phyloP scores from a whole-genome alignment of 441 rosid genomes.

The Aleurites moluccanus region DNA sequence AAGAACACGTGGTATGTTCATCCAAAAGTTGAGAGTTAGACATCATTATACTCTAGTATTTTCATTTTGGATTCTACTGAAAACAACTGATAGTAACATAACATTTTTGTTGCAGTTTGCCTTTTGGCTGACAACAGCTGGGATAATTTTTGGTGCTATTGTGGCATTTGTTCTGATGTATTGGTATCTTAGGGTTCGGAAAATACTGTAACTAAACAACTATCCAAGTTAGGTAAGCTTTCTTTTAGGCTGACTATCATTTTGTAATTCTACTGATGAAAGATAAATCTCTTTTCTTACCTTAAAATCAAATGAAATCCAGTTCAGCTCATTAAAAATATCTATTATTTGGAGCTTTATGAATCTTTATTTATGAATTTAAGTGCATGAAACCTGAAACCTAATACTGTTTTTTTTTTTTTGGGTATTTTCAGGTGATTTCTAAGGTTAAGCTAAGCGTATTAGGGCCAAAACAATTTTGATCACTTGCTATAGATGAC shows the following conservation, averaged over 20 bases:
- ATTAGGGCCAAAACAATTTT: slow-evolving; percentile 2
- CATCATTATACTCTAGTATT: background rate
- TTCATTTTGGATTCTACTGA: slow-evolving; percentile 2
- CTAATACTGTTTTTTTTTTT: slow-evolving; percentile 16
- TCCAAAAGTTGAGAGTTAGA: slow-evolving; percentile 1
- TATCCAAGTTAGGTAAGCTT: slow-evolving; percentile 27
- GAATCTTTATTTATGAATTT: background rate
- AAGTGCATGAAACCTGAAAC: background rate
- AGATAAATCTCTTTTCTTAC: background rate
- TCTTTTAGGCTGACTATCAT: background rate
- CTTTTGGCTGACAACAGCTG: slow-evolving; percentile 89
- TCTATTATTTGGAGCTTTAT: background rate
- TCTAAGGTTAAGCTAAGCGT: slow-evolving; percentile 9
- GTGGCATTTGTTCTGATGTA: slow-evolving; percentile 76
- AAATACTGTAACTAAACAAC: slow-evolving; percentile 50
- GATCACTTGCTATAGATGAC: background rate
- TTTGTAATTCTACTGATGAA: background rate
- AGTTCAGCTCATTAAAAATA: background rate
- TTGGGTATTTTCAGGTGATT: slow-evolving; percentile 31
- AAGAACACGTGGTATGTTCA: slow-evolving; percentile 74
- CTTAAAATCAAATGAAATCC: background rate
- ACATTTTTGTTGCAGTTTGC: slow-evolving; percentile 58
- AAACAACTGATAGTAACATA: background rate
- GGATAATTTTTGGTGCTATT: slow-evolving; percentile 77
- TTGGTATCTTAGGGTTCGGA: slow-evolving; percentile 69